A percentile compares a stretch with the other conserved stretches of the same genome.
phyloP scores from a whole-genome alignment of 108 stramenopile genomes.

The Fragilariopsis cylindrus region DNA sequence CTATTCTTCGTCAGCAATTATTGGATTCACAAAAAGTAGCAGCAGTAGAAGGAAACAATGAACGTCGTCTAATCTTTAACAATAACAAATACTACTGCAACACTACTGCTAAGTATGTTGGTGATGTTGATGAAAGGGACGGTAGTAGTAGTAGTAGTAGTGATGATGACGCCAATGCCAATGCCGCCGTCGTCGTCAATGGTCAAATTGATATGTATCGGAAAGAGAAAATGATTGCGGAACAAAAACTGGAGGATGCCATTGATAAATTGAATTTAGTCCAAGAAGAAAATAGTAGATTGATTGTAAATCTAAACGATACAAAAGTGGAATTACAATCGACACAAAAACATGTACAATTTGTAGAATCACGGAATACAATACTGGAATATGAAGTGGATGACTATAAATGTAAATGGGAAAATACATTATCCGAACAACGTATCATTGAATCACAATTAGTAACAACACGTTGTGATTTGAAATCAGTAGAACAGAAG shows the following conservation, averaged over 20 bases:
- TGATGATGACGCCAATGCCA: too few species aligned
- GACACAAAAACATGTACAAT: conserved; percentile 4
- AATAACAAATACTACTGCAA: too few species aligned
- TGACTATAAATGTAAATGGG: conserved; percentile 21
- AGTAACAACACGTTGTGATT: not conserved
- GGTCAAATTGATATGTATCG: not conserved
- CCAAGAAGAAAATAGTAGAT: not conserved
- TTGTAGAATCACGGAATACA: conserved; percentile 4
- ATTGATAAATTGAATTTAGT: not conserved
- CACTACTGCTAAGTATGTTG: too few species aligned
- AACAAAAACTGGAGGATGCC: not conserved
- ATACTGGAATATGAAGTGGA: conserved; percentile 14
- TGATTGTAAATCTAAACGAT: not conserved
- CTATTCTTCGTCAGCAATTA: too few species aligned
- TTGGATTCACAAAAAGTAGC: too few species aligned
- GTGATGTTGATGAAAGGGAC: too few species aligned
- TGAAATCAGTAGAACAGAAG: not conserved
- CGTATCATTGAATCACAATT: conserved; percentile 1
- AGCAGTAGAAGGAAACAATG: too few species aligned
- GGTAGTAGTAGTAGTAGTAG: too few species aligned
- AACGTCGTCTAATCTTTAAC: too few species aligned
- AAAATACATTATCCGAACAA: not conserved
- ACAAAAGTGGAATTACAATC: not conserved
- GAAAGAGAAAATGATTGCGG: not conserved
- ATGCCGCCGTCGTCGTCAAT: not conserved